Base-by-base conservation (phyloP, 2,329 filamentous ascomycete genomes). In the Hypoxylon rubiginosum region DNA sequence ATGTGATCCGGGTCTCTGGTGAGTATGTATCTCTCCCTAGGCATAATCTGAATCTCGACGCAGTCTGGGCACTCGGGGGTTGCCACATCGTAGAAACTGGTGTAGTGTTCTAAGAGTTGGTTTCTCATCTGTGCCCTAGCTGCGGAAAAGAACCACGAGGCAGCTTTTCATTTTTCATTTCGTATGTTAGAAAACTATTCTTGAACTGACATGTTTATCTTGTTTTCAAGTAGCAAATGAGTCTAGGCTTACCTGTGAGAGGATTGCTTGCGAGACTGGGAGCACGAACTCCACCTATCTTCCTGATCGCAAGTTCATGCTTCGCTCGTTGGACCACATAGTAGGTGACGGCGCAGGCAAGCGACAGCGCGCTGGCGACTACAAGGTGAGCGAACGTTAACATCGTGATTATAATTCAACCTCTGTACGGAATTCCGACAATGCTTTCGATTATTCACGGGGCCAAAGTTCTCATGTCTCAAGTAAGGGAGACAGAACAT, bases 1-100 rank as follows among this genome's bases (percentile, higher is more conserved):
- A 90, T 75, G 60, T 90, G 88, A 60, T 85, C 83, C 0, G 85
- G 84, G 36, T 90, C 86, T 26, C 78, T 74, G 0, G 85, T 88
- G 50, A 82, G 74, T 60, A 87, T 74, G 62, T 83, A 79, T 49
- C 80, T 74, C 39, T 74, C 62, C 19, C 64, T 64, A 8, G 77
- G 75, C 13, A 68, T 68, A 46, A 81, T 68, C 17, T 78, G 72
- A 19, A 82, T 66, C 71, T 82, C 80, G 58, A 80, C 72, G 24
- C 75, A 77, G 58, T 81, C 74, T 10, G 78, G 78, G n/a, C 72
- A 76, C 28, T 72, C 72, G 0, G 76, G 73, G 0, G 77, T 76
- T 3, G 73, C 73, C 24, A 36, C 54, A 4, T 69, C 52, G 62
- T 73, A 81, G 28, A 79, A 67, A 34, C 57, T 62, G 30, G 77